phyloP scores from a whole-genome alignment of 225 moss, liverwort and hornwort genomes.

The Antitrichia curtipendula region DNA sequence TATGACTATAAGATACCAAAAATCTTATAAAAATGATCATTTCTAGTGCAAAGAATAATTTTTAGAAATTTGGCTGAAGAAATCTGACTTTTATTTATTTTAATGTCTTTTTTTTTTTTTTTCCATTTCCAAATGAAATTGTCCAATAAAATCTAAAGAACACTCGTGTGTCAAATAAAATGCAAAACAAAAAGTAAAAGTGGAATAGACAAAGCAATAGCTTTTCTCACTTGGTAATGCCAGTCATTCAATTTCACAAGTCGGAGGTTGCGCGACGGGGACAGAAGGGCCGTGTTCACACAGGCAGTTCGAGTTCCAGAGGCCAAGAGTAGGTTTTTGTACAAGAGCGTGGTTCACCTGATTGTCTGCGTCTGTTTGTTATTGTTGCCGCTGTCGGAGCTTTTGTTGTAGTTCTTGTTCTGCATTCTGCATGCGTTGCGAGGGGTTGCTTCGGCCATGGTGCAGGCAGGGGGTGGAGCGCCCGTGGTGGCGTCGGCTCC shows the following conservation, averaged over 20 bases:
- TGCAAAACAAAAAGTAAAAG: neutral
- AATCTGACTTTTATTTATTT: neutral
- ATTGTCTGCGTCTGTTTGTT: no score
- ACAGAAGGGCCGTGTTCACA: neutral
- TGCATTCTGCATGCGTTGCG: neutral
- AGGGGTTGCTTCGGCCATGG: conserved; percentile 2
- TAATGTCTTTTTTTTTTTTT: neutral
- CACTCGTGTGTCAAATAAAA: neutral
- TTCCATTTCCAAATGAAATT: neutral
- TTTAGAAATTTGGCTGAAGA: neutral
- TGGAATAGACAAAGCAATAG: neutral
- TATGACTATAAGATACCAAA: neutral
- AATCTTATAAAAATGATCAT: neutral
- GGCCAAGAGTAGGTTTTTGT: neutral
- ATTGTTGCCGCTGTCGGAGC: neutral
- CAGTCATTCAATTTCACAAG: neutral
- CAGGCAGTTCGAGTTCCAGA: neutral
- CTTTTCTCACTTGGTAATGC: neutral
- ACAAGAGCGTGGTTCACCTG: neutral
- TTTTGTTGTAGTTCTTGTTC: neutral
- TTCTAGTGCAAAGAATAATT: neutral
- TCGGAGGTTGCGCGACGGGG: neutral
- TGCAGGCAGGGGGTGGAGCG: conserved; percentile 33
- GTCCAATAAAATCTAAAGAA: neutral
- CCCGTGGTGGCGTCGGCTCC: conserved; percentile 32